Base-by-base conservation (phyloP, 1,284 basidiomycete genomes). In the Ceratobasidium sp. region DNA sequence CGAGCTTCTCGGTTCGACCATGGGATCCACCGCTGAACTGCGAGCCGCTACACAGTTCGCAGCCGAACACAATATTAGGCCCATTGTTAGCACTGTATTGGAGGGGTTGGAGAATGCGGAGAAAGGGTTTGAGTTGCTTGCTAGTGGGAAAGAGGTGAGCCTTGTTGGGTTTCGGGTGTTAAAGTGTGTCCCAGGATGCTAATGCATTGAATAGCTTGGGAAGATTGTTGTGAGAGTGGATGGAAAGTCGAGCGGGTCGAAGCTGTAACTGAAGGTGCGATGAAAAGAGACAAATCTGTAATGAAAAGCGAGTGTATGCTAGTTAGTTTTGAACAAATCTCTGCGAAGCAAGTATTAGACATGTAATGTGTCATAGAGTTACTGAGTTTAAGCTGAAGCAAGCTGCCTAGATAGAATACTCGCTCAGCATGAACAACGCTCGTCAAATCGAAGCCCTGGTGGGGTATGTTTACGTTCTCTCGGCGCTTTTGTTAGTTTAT, bases 11-110 rank as follows among this genome's bases (percentile, higher is more conserved):
- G 91, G 91, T 54, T 91, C 91, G 0, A 94, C 91, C 23, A 93
- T 96, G 91, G 94, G 93, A 14, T 94, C 92, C n/a, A 86, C 86
- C 71, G 83, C 87, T 71, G 94, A 96, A 82, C 85, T 96, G 72
- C 80, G 85, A 66, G 86, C 89, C 43, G 91, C 91, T 26, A 91
- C 93, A 0, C 80, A 83, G 18, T 95, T 96, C 81, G 80, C 95
- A 38, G 82, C 84, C 3, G 79, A 88, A 77, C 89, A 94, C 76
- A 83, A 83, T 55, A 89, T 96, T 75, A 83, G 88, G 0, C 94
- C 94, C 1, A 82, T 91, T 58, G 87, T 96, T 3, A 91, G 91
- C n/a, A 86, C 88, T 70, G 86, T 93, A 23, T 79, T 95, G 13
- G 83, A 89, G 55, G 91, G 91, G 0, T 82, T 95, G 41, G 90